Conservation (phyloP, 768 basidiomycete genomes). For the Amanita pseudoporphyria region DNA sequence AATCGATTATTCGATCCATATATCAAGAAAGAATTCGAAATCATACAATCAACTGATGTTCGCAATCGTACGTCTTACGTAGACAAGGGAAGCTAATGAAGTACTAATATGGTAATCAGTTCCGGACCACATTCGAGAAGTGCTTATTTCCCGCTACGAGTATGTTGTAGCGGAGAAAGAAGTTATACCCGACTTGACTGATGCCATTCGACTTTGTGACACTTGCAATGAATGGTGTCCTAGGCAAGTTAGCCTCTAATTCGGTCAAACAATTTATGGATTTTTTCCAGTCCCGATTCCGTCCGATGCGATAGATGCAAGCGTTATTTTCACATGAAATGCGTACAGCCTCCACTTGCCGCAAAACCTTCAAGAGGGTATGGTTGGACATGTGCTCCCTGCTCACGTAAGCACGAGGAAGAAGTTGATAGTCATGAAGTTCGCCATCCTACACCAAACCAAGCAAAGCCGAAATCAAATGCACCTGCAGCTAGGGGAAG, state of each 20-base stretch:
- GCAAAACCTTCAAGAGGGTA: constrained; percentile 94
- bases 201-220: constrained; percentile 74
- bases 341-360: constrained; percentile 82
- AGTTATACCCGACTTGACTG: constrained; percentile 83
- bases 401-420: constrained; percentile 80
- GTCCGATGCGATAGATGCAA: constrained; percentile 91
- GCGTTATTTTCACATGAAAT: constrained; percentile 89
- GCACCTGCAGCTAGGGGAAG: constrained; percentile 65
- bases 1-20: constrained; percentile 93
- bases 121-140: constrained; percentile 70
- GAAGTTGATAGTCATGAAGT: constrained; percentile 71
- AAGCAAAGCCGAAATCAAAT: constrained; percentile 51
- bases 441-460: constrained; percentile 42
- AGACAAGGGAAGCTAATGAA: constrained; percentile 11
- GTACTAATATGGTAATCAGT: constrained; percentile 37
- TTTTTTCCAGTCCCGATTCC: constrained; percentile 54
- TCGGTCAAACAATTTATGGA: not conserved
- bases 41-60: constrained; percentile 78
- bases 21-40: constrained; percentile 96
- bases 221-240: constrained; percentile 87
- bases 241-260: constrained; percentile 40
- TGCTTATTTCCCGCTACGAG: constrained; percentile 77
- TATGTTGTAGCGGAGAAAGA: constrained; percentile 95
- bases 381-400: constrained; percentile 95
- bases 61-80: constrained; percentile 65